These are phyloP conservation scores for Phascolomyces articulosus DNA, from an alignment of 371 early-diverging fungal species.

Conservation along the genomic window DNA sequence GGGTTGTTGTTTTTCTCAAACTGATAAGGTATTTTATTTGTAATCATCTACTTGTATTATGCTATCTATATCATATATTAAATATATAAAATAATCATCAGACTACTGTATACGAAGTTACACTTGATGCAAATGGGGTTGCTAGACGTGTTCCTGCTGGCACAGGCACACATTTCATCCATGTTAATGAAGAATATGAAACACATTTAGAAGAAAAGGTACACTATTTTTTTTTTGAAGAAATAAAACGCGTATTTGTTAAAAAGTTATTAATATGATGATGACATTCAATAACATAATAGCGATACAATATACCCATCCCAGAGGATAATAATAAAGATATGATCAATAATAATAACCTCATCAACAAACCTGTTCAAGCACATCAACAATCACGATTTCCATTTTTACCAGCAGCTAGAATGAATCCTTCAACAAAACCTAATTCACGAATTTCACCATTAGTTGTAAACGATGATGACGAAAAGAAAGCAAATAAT, in stretches of 20 bases:
- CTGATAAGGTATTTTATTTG: constrained; percentile 11
- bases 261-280: too few species aligned
- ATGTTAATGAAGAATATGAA: constrained; percentile 39
- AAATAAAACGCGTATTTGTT: too few species aligned
- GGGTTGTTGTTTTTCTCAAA: constrained; percentile 19
- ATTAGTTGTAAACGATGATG: not conserved
- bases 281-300: not conserved
- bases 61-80: not conserved
- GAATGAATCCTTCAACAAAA: not conserved
- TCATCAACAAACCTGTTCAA: not conserved
- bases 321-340: not conserved
- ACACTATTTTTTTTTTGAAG: too few species aligned
- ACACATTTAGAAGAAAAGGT: constrained; percentile 21
- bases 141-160: constrained; percentile 48
- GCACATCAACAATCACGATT: not conserved
- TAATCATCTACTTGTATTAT: too few species aligned
- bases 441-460: not conserved
- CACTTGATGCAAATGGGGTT: constrained; percentile 45
- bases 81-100: constrained; percentile 2
- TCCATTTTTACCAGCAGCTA: not conserved
- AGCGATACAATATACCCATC: not conserved
- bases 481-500: not conserved
- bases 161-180: constrained; percentile 49
- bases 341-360: not conserved
- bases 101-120: constrained; percentile 52